Conservation (phyloP, 768 basidiomycete genomes). For the Asterophora lycoperdoides region DNA sequence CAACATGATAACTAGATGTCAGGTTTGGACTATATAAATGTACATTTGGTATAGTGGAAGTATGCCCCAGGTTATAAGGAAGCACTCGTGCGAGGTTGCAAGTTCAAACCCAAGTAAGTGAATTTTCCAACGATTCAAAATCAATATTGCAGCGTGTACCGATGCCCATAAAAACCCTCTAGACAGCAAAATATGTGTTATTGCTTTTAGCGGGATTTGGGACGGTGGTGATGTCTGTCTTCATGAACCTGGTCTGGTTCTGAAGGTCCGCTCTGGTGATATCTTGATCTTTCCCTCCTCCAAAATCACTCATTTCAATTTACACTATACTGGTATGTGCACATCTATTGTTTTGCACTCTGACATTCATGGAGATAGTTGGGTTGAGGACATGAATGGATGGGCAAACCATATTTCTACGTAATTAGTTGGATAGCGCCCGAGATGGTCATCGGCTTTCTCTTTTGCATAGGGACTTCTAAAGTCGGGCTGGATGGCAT, state of each 20-base stretch:
- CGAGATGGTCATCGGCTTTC: too few species aligned
- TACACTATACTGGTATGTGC: constrained; percentile 17
- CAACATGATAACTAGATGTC: too few species aligned
- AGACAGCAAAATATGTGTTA: constrained; percentile 22
- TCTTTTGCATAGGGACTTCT: too few species aligned
- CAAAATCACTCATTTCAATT: constrained; percentile 22
- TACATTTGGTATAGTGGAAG: too few species aligned
- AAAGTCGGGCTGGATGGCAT: constrained; percentile 47
- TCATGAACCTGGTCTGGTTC: constrained; percentile 21
- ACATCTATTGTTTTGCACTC: constrained; percentile 20
- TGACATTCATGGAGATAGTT: constrained; percentile 7
- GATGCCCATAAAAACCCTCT: constrained; percentile 17
- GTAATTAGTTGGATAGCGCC: too few species aligned
- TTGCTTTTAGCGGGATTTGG: constrained; percentile 19
- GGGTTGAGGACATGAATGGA: not conserved
- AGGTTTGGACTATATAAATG: too few species aligned
- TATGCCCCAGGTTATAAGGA: too few species aligned
- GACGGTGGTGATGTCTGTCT: constrained; percentile 23
- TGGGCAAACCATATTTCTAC: not conserved
- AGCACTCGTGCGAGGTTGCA: too few species aligned
- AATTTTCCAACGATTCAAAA: too few species aligned
- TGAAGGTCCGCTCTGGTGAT: constrained; percentile 19
- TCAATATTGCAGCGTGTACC: too few species aligned
- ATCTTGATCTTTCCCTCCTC: constrained; percentile 20
- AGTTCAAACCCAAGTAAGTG: too few species aligned